Percentiles rank a stretch among this genome's conserved stretches.
phyloP scores from a whole-genome alignment of 768 basidiomycete genomes.

The Trametes gibbosa region DNA sequence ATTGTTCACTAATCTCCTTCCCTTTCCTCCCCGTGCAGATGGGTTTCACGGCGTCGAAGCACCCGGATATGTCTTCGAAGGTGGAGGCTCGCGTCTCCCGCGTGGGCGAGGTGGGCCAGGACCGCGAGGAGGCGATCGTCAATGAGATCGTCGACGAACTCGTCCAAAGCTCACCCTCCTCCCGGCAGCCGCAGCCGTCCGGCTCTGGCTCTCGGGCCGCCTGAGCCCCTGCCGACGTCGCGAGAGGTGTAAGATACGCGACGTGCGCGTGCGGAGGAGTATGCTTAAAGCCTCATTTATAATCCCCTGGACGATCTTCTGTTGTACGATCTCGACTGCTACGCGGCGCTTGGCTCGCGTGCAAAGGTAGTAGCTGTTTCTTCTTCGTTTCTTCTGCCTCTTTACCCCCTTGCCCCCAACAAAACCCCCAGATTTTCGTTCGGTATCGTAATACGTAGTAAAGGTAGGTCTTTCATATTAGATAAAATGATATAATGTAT shows the following conservation, averaged over 20 bases:
- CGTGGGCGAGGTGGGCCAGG: slow-evolving; percentile 16
- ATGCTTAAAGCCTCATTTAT: slow-evolving; percentile 16
- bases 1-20: not conserved
- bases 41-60: slow-evolving; percentile 64
- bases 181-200: slow-evolving; percentile 4
- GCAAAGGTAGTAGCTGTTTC: not conserved
- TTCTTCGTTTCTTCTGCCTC: not conserved
- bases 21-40: slow-evolving; percentile 42
- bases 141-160: slow-evolving; percentile 29
- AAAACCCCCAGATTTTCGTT: not conserved
- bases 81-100: slow-evolving; percentile 30
- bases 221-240: not conserved
- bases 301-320: not conserved
- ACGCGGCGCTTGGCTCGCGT: not conserved
- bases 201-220: slow-evolving; percentile 13
- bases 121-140: slow-evolving; percentile 27
- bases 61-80: slow-evolving; percentile 54
- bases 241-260: slow-evolving; percentile 9
- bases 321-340: not conserved
- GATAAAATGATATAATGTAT: not conserved
- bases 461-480: not conserved
- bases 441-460: not conserved
- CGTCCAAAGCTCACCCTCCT: slow-evolving; percentile 15
- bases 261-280: not conserved
- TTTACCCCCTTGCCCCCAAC: not conserved